Evolutionary conservation across 2,329 filamentous ascomycete species (phyloP).

Genomic region (Xylaria sp.): DNA sequence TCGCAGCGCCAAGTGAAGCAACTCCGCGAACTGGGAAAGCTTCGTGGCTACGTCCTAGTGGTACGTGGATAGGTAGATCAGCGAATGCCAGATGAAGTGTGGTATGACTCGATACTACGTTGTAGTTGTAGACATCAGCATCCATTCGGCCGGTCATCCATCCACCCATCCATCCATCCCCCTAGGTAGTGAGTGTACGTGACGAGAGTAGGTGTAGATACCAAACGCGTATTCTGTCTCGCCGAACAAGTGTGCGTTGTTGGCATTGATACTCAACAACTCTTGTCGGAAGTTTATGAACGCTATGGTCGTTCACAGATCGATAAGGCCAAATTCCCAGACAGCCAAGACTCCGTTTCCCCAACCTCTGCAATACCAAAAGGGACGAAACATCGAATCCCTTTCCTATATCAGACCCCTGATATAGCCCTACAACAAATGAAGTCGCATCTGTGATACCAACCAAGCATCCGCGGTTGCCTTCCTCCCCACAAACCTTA

Average conservation of each 20-base stretch:
- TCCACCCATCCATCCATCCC: no score
- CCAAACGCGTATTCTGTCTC: no score
- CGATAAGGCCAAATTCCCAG: no score
- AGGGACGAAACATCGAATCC: not conserved
- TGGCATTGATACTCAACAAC: no score
- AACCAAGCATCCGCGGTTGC: not conserved
- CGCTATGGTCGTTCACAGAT: no score
- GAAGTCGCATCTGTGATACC: not conserved
- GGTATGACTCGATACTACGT: not conserved
- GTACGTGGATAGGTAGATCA: constrained; percentile 11
- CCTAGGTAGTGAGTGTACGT: no score
- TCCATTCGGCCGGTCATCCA: not conserved
- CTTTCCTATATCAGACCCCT: not conserved
- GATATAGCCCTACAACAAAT: not conserved
- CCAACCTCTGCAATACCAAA: not conserved
- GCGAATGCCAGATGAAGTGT: not conserved
- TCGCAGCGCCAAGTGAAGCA: constrained; percentile 23
- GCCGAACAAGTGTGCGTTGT: no score
- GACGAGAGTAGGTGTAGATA: no score
- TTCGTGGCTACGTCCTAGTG: constrained; percentile 8
- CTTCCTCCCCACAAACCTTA: not conserved
- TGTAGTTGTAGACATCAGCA: no score
- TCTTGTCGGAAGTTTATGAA: no score
- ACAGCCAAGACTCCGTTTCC: no score
- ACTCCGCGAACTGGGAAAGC: constrained; percentile 10